Base-by-base conservation (phyloP, 257 asterid genomes). In the Solanum appendiculatum region DNA sequence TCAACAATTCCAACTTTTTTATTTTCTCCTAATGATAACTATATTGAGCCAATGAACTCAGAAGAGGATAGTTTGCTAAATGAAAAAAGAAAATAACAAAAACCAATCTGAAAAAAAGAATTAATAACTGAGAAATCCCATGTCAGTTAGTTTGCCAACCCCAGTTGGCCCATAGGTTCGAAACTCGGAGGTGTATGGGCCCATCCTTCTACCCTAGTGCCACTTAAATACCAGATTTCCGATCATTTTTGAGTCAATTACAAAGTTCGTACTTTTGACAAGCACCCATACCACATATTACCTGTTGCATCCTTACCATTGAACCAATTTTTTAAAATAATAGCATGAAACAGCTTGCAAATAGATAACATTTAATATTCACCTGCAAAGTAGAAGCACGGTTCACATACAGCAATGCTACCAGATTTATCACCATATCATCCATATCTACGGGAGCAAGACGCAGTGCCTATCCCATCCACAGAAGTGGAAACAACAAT, bases 361-460 rank as follows among this genome's bases (percentile, higher is more conserved):
- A 66, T 84, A 66, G 18, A 82, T 39, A 82, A 42, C 73, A 86
- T 63, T 44, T n/a, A 25, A 83, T 72, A 92, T 97, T 91, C 93
- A 97, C 99, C 86, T 94, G 93, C 90, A 97, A 86, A 51, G 97
- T 82, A 78, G 96, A 91, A 83, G 99, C 98, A 54, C 99, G 99
- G 91, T 97, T 97, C 89, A 95, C 93, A 90, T 95, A 95, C 58
- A 96, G 92, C 31, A 91, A 88, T 2, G 97, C 94, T 34, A 93
- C 92, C 85, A 92, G 91, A 89, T 89, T 93, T 88, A 90, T 93
- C 88, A 64, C 95, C 85, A 74, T 68, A 83, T 93, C 97, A 87
- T 92, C 91, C 37, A 85, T 93, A 89, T 91, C 93, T 69, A 89
- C 68, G 36, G 97, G 98, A 90, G 98, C 95, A 91, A 89, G 85